Percentiles rank a stretch among this genome's conserved stretches.
phyloP scores from a whole-genome alignment of 2,329 filamentous ascomycete genomes.

The Trichophyton rubrum region DNA sequence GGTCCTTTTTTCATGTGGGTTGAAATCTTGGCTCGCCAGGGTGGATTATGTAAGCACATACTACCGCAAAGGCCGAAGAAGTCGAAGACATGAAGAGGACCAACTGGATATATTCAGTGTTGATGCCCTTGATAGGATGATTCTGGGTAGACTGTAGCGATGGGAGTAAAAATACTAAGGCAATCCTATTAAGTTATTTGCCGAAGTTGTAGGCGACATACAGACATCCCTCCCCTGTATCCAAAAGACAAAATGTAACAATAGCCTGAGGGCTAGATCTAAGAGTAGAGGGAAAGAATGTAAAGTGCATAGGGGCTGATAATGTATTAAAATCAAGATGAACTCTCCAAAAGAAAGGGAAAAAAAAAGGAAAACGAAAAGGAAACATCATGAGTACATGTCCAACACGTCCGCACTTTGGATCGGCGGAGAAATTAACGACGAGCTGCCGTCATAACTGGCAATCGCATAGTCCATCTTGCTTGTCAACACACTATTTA shows the following conservation, averaged over 20 bases:
- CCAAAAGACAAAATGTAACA: too few species aligned
- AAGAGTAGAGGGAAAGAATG: too few species aligned
- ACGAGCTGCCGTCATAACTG: background rate
- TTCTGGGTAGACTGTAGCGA: too few species aligned
- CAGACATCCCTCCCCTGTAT: background rate
- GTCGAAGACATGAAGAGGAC: background rate
- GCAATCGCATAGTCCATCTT: constrained; percentile 26
- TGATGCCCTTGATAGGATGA: too few species aligned
- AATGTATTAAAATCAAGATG: background rate
- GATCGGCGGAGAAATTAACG: background rate
- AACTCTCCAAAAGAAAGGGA: background rate
- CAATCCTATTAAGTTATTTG: background rate
- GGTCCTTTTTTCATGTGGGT: constrained; percentile 7
- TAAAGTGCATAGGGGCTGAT: background rate
- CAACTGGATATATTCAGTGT: too few species aligned
- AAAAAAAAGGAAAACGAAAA: background rate
- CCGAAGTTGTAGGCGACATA: background rate
- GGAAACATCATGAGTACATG: constrained; percentile 13
- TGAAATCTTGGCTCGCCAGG: constrained; percentile 8
- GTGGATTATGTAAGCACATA: constrained; percentile 5
- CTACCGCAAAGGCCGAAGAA: background rate
- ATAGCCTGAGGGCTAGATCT: too few species aligned
- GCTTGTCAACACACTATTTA: constrained; percentile 56
- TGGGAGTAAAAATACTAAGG: background rate
- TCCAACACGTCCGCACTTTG: background rate